phyloP scores from a whole-genome alignment of 768 basidiomycete species.

The Russula vinacea region DNA sequence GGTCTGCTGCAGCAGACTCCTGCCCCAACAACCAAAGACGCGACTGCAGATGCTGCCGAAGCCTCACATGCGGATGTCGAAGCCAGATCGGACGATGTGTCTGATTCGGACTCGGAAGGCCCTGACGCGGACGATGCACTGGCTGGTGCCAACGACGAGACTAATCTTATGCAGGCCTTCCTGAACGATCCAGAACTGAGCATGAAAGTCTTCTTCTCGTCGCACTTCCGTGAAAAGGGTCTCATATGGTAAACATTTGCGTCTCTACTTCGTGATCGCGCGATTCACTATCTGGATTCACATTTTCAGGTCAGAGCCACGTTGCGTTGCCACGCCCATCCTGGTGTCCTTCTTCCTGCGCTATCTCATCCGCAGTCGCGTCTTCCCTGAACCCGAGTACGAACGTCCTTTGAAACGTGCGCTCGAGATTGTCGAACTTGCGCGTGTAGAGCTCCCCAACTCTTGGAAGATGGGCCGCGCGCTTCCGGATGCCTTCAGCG shows the following conservation, averaged over 20 bases:
- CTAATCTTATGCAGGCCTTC: conserved; percentile 45
- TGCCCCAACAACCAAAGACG: conserved; percentile 29
- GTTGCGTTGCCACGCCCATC: conserved; percentile 50
- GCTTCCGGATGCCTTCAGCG: conserved; percentile 51
- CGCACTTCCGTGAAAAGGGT: conserved; percentile 63
- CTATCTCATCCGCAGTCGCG: conserved; percentile 55
- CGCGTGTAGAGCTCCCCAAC: conserved; percentile 50
- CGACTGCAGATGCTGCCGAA: background rate
- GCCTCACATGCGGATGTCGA: conserved; percentile 21
- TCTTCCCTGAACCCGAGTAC: conserved; percentile 48
- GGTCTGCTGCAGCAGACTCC: conserved; percentile 44
- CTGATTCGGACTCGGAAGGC: conserved; percentile 34
- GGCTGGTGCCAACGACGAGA: conserved; percentile 18
- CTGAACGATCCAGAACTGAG: conserved; percentile 57
- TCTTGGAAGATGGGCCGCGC: conserved; percentile 46
- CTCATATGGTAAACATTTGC: conserved; percentile 52
- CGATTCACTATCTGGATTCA: conserved; percentile 7
- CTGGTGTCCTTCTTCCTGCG: conserved; percentile 58
- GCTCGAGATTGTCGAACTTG: conserved; percentile 43
- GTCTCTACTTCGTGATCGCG: background rate
- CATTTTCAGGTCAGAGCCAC: conserved; percentile 48
- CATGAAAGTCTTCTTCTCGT: conserved; percentile 66
- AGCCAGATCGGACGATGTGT: conserved; percentile 17
- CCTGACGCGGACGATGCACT: conserved; percentile 38
- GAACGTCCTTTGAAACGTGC: conserved; percentile 49